Evolutionary conservation across 768 basidiomycete species (phyloP).

Genomic region (Termitomyces sp.): DNA sequence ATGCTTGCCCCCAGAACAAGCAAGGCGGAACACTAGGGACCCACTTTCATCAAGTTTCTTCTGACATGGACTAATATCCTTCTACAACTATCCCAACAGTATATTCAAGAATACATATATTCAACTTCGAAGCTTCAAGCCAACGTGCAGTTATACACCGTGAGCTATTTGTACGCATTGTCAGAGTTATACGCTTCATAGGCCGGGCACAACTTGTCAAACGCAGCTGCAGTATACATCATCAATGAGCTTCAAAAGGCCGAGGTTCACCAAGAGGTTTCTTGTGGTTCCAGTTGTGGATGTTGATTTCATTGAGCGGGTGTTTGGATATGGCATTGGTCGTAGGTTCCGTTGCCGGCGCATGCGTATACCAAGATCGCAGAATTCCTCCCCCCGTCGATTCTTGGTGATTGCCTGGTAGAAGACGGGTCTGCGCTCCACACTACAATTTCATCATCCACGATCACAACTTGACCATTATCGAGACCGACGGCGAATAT

Average conservation of each 20-base stretch:
- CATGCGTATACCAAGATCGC: constrained; percentile 1
- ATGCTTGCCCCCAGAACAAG: neutral
- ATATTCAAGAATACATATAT: neutral
- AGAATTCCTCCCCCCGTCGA: neutral
- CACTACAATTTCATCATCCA: constrained; percentile 46
- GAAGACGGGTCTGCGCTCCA: constrained; percentile 15
- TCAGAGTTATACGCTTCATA: neutral
- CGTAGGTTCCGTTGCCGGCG: neutral
- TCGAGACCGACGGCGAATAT: constrained; percentile 45
- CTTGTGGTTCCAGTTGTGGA: neutral
- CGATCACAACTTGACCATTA: constrained; percentile 38
- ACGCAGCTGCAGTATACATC: neutral
- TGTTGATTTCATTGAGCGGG: neutral
- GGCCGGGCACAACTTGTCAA: neutral
- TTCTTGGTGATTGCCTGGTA: neutral
- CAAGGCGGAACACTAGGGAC: too few species aligned
- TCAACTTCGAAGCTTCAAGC: neutral
- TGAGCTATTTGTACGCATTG: neutral
- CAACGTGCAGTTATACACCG: too few species aligned
- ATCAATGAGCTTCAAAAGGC: neutral
- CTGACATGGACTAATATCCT: neutral
- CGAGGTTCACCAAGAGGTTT: neutral
- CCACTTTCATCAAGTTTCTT: neutral
- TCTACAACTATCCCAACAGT: neutral
- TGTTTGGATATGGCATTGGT: neutral